phyloP scores from a whole-genome alignment of 257 asterid species.

The Leptodermis oblonga region DNA sequence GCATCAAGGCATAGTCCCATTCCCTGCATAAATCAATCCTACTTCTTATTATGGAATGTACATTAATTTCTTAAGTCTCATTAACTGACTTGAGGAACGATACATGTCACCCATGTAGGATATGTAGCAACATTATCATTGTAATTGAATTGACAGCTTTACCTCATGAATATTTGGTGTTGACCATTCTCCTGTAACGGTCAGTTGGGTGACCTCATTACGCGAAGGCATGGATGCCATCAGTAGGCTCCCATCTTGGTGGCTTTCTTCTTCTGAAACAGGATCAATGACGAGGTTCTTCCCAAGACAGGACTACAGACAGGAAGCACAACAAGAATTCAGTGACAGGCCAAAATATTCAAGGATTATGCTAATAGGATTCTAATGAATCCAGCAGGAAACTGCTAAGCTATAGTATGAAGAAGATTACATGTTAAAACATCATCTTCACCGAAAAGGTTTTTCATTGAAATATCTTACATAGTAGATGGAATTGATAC shows the following conservation, averaged over 20 bases:
- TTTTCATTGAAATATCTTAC: not conserved
- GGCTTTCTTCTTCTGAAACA: conserved; percentile 73
- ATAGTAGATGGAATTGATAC: not conserved
- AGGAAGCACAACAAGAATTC: not conserved
- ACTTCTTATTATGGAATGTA: not conserved
- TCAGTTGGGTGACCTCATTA: conserved; percentile 82
- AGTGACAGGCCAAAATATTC: not conserved
- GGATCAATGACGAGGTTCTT: conserved; percentile 83
- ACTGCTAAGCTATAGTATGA: not conserved
- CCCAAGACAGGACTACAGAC: conserved; percentile 63
- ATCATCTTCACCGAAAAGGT: not conserved
- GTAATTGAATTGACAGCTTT: conserved; percentile 14
- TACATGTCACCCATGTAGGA: not conserved
- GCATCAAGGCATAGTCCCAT: conserved; percentile 90
- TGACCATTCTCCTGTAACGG: conserved; percentile 89
- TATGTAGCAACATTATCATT: not conserved
- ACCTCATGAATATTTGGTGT: conserved; percentile 81
- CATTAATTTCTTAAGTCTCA: not conserved
- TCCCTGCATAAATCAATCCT: conserved; percentile 45
- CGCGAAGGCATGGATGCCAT: conserved; percentile 89
- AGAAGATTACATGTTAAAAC: not conserved
- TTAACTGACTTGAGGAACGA: not conserved
- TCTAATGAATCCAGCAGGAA: not conserved
- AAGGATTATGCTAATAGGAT: not conserved
- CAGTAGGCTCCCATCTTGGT: conserved; percentile 71